Evolutionary conservation across 805 yeast species (phyloP).

Genomic region (Starmerella potacharoeniae): DNA sequence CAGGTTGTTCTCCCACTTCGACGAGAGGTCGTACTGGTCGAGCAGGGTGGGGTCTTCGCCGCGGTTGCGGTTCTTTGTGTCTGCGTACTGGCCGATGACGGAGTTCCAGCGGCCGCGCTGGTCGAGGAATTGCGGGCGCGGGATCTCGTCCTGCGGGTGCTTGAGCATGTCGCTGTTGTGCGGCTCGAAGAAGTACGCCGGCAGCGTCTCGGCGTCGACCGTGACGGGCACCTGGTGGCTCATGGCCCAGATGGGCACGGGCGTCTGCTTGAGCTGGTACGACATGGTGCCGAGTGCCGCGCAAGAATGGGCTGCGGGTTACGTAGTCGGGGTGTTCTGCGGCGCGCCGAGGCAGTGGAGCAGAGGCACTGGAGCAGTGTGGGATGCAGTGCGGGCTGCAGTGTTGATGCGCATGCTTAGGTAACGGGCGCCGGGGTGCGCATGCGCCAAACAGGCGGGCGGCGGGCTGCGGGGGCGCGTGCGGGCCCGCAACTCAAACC

Average conservation of each 20-base stretch:
- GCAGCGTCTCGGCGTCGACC: slow-evolving; percentile 12
- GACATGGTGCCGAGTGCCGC: slow-evolving; percentile 3
- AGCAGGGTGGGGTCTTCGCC: slow-evolving; percentile 13
- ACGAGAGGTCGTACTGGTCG: slow-evolving; percentile 15
- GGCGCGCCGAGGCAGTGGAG: too few species aligned
- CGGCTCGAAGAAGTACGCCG: slow-evolving; percentile 13
- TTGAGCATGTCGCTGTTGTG: neutral
- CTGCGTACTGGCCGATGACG: slow-evolving; percentile 4
- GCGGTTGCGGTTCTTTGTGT: neutral
- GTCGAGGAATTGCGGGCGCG: slow-evolving; percentile 4
- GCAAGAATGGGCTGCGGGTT: neutral
- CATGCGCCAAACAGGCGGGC: too few species aligned
- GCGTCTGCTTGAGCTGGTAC: slow-evolving; percentile 17
- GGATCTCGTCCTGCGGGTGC: neutral
- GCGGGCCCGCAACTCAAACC: too few species aligned
- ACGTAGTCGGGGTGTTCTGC: too few species aligned
- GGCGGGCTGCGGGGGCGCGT: too few species aligned
- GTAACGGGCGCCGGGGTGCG: too few species aligned
- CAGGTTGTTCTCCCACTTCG: slow-evolving; percentile 21
- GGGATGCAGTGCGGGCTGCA: too few species aligned
- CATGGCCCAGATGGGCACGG: slow-evolving; percentile 22
- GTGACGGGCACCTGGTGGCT: slow-evolving; percentile 7
- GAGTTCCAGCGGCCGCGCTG: slow-evolving; percentile 18
- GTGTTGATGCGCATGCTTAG: too few species aligned
- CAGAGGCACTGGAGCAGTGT: neutral